These are phyloP conservation scores for Clathrospora elynae DNA, from an alignment of 2,329 filamentous ascomycete genomes.

Conservation along the genomic window DNA sequence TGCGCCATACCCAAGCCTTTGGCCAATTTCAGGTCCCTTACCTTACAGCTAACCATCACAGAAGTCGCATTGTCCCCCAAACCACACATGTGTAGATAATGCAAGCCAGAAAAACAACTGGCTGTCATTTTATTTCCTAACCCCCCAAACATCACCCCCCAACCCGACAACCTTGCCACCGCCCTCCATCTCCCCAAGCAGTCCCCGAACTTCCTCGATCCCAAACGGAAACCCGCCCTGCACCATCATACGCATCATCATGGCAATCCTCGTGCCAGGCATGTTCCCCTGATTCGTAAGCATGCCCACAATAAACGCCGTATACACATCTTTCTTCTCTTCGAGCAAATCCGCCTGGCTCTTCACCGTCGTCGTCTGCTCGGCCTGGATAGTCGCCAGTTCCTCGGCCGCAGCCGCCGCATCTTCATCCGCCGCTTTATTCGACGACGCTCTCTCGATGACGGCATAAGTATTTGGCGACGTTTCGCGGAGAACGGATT, in stretches of 20 bases:
- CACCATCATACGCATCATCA: slow-evolving; percentile 95
- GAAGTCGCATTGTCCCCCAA: background rate
- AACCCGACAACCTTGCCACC: slow-evolving; percentile 37
- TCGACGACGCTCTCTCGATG: slow-evolving; percentile 60
- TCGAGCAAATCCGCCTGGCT: slow-evolving; percentile 64
- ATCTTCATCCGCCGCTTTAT: slow-evolving; percentile 32
- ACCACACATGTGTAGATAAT: background rate
- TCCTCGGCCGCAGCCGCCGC: slow-evolving; percentile 49
- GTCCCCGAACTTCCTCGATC: slow-evolving; percentile 82
- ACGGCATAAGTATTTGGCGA: slow-evolving; percentile 63
- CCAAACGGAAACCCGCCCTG: slow-evolving; percentile 87
- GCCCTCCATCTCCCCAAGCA: slow-evolving; percentile 72
- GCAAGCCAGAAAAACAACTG: background rate
- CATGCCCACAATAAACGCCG: slow-evolving; percentile 94
- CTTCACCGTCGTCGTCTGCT: slow-evolving; percentile 57
- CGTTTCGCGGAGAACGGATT: slow-evolving; percentile 64
- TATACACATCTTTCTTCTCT: slow-evolving; percentile 76
- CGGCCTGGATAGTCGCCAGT: slow-evolving; percentile 45
- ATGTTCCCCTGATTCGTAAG: slow-evolving; percentile 88
- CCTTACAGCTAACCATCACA: no score
- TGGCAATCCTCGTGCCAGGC: slow-evolving; percentile 78
- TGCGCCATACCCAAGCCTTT: no score
- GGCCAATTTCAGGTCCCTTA: no score
- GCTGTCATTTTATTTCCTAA: slow-evolving; percentile 26
- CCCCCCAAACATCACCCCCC: slow-evolving; percentile 43